Percentiles rank a stretch among this genome's conserved stretches.
Conservation (phyloP, 1,284 basidiomycete species). For the Gastroboletus turbinatus region DNA sequence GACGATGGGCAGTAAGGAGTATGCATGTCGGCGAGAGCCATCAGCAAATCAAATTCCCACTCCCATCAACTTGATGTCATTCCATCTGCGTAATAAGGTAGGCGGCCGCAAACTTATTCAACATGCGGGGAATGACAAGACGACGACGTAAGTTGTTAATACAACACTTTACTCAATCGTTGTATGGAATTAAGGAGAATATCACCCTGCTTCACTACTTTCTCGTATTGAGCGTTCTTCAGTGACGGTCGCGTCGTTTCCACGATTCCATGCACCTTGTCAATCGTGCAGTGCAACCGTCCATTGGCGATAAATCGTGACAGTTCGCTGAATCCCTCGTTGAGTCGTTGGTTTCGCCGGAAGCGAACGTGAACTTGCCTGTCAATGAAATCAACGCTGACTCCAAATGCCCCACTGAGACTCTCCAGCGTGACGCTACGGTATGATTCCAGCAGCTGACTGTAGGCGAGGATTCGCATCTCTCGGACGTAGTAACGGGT, state of each 20-base stretch:
- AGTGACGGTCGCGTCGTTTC: conserved; percentile 88
- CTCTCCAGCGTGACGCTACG: conserved; percentile 88
- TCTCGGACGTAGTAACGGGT: conserved; percentile 92
- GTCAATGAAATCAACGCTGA: conserved; percentile 87
- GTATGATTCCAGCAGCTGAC: conserved; percentile 91
- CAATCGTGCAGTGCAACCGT: conserved; percentile 89
- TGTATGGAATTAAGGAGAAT: conserved; percentile 56
- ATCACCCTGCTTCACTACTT: conserved; percentile 87
- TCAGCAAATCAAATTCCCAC: conserved; percentile 3
- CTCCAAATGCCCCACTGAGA: conserved; percentile 87
- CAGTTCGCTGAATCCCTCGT: conserved; percentile 65
- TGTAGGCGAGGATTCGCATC: conserved; percentile 95
- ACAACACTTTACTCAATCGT: conserved; percentile 69
- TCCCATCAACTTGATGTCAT: neutral
- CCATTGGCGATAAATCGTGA: conserved; percentile 91
- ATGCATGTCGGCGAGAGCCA: neutral
- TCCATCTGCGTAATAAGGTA: neutral
- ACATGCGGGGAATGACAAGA: neutral
- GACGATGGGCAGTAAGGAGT: neutral
- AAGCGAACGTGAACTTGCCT: conserved; percentile 46
- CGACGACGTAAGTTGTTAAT: neutral
- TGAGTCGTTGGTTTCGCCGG: neutral
- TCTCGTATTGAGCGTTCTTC: conserved; percentile 91
- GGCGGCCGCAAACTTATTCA: neutral
- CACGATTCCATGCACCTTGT: conserved; percentile 92